Conservation (phyloP, 352 stramenopile genomes). For the Pseudoperonospora humuli region DNA sequence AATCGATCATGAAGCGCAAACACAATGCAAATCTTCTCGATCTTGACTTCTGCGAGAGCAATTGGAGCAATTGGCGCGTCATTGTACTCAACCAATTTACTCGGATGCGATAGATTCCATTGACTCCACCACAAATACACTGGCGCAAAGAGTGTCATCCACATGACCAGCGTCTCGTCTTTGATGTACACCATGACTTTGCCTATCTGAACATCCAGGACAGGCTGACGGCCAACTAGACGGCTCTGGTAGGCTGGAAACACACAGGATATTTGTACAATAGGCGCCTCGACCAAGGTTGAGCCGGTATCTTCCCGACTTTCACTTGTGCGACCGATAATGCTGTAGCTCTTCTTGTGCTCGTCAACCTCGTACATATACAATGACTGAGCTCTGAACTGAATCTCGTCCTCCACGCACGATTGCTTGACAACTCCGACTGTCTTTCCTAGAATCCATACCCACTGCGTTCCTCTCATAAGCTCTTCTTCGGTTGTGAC, state of each 20-base stretch:
- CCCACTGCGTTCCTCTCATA: conserved; percentile 30
- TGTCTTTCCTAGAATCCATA: conserved; percentile 47
- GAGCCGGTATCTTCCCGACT: neutral
- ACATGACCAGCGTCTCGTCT: conserved; percentile 67
- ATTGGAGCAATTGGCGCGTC: conserved; percentile 56
- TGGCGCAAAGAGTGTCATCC: conserved; percentile 72
- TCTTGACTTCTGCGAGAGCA: conserved; percentile 40
- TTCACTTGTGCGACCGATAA: conserved; percentile 28
- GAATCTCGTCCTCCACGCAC: conserved; percentile 77
- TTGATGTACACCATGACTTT: conserved; percentile 55
- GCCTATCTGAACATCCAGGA: conserved; percentile 39
- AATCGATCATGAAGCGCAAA: conserved; percentile 53
- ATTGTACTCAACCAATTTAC: conserved; percentile 41
- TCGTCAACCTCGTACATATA: conserved; percentile 43
- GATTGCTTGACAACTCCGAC: conserved; percentile 64
- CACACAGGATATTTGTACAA: conserved; percentile 50
- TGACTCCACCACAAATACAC: conserved; percentile 82
- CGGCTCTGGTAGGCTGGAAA: conserved; percentile 77
- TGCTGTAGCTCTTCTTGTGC: conserved; percentile 24
- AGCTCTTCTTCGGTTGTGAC: conserved; percentile 4
- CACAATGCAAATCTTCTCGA: conserved; percentile 41
- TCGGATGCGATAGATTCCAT: conserved; percentile 68
- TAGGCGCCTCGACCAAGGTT: conserved; percentile 17
- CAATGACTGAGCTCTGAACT: conserved; percentile 52
- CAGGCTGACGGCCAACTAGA: conserved; percentile 63